Base-by-base conservation (phyloP, 495 filamentous ascomycete genomes). In the Penicillium turbatum region DNA sequence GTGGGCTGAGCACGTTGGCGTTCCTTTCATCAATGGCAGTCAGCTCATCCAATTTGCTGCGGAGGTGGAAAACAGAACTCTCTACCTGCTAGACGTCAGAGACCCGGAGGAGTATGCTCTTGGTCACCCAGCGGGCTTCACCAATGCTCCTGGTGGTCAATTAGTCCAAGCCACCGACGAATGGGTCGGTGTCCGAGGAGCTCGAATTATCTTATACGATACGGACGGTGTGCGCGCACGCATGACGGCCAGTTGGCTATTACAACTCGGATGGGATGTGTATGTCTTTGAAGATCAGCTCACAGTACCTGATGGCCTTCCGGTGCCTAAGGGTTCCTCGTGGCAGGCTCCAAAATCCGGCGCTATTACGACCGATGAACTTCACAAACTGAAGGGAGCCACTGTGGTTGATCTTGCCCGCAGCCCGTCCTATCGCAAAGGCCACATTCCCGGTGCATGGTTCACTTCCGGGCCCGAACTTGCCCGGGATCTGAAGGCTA, bases 201-300 rank as follows among this genome's bases (percentile, higher is more conserved):
- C 54, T 48, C 57, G 52, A 27, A 59, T 66, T 43, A 57, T 66
- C n/a, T 34, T 66, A 6, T 66, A 64, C 9, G 63, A 66, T 16
- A 61, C 52, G 3, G 63, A 66, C 7, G 57, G 57, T 9, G 61
- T 66, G 16, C 32, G 63, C 53, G 63, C 57, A 5, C 52, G 54
- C 4, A 66, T 66, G 63, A 57, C 63, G 12, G 60, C 52, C 3
- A 66, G 57, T 32, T 66, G 63, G 63, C 57, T 66, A 9, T 21
- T 59, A 11, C 63, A 66, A 42, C 55, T 66, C 3, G 63, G 63
- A 47, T 66, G 63, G 63, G 63, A 66, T 36, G 63, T 64, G 0
- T 47, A 61, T 47, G 61, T 66, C 13, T 19, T 61, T 5, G 36
- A 56, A 17, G 48, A 50, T 15, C n/a, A 19, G 5, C 45, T 37